phyloP scores from a whole-genome alignment of 345 rosid species.

The Gossypium stocksii region DNA sequence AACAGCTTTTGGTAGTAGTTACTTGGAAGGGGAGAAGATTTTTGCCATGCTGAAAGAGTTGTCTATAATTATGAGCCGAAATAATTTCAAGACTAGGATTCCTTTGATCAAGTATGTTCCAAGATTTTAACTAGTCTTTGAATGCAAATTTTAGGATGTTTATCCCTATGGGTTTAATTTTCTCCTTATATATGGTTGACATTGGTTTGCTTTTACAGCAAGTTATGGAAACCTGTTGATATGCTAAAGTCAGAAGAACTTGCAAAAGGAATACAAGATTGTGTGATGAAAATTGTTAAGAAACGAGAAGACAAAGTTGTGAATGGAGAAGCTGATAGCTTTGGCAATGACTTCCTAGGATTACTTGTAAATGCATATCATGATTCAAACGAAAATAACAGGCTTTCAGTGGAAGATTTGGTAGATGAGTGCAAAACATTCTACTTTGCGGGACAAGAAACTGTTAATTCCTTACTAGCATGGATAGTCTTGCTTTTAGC shows the following conservation, averaged over 20 bases:
- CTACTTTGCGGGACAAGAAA: not conserved
- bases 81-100: not conserved
- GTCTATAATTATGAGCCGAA: not conserved
- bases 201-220: not conserved
- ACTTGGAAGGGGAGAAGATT: conserved; percentile 3
- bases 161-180: too few species aligned
- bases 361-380: not conserved
- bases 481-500: not conserved
- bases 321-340: not conserved
- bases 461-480: not conserved
- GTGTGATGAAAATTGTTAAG: not conserved
- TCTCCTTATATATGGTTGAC: not conserved
- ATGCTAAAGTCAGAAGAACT: not conserved
- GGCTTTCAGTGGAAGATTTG: not conserved
- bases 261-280: not conserved
- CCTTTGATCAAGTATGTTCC: not conserved
- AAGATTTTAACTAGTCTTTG: not conserved
- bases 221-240: not conserved
- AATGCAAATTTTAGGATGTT: not conserved
- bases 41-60: not conserved
- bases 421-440: not conserved
- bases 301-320: not conserved
- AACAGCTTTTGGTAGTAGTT: not conserved
- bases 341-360: not conserved
- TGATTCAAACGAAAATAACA: not conserved